Evolutionary conservation across 495 filamentous ascomycete species (phyloP), one percentile per base, ranked within the genome.

Genomic region (Podospora anserina): DNA sequence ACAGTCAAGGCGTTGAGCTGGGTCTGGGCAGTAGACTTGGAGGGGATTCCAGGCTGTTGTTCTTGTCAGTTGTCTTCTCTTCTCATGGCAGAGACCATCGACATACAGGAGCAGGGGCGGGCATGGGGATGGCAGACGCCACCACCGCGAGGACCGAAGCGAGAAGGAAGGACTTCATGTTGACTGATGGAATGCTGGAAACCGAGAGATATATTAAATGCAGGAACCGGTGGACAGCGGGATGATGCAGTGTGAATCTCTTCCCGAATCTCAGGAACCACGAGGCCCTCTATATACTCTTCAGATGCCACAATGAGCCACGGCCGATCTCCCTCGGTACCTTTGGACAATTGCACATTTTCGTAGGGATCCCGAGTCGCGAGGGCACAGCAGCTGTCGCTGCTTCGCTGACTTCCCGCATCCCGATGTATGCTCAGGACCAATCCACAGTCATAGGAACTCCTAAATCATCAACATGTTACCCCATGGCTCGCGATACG

Each of bases 1-100:
- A 88, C 85, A 1, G 83, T 86, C 19, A 92, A 74, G 3, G 66
- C 74, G 1, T 82, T 81, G 16, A 92, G 84, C 67, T 85, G 79
- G 32, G 76, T 83, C 62, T 81, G 77, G 2, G 90, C 90, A 0
- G 79, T 76, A 0, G 84, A 70, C 1, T 79, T 72, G 1, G 84
- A 79, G 0, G 90, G 90, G 63, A 92, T 86, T 58, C 85, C 85
- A 16, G 89, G 88, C 81, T 82, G 39, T 66, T 49, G 39, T 49
- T 49, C 9, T 9, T 49, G 39, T 49, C 13, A 49, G 3, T 26
- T 49, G 13, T 16, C n/a, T 34, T 63, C 5, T 26, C 7, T 0
- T 15, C 3, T 2, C 26, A 55, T 74, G 15, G 69, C 53, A 49
- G 39, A 49, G 15, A 23, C 23, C 23, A 23, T 23, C 23, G 1